phyloP scores from a whole-genome alignment of 495 filamentous ascomycete genomes.

The Penicillium pancosmium region DNA sequence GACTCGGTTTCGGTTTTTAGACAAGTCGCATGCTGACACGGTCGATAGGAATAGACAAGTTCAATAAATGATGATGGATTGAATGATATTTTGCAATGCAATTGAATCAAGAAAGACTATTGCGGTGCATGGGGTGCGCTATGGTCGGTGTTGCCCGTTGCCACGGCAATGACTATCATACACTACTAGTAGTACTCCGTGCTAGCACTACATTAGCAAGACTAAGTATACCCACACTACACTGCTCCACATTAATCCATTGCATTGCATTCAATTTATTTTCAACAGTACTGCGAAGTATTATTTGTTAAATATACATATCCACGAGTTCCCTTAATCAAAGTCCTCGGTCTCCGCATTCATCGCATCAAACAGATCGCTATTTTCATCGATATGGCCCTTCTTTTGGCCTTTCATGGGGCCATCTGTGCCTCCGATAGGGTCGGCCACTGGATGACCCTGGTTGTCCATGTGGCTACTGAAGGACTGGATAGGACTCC shows the following conservation, averaged over 20 bases:
- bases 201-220: no score
- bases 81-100: slow-evolving; percentile 3
- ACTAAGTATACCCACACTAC: not conserved
- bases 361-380: slow-evolving; percentile 34
- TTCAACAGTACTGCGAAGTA: not conserved
- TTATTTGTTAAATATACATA: not conserved
- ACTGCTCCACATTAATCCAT: not conserved
- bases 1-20: no score
- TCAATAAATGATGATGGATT: slow-evolving; percentile 6
- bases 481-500: slow-evolving; percentile 33
- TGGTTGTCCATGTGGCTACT: slow-evolving; percentile 30
- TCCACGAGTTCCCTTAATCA: slow-evolving; percentile 23
- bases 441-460: slow-evolving; percentile 42
- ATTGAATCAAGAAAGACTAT: not conserved
- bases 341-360: slow-evolving; percentile 38
- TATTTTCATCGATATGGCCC: slow-evolving; percentile 22
- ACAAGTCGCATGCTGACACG: slow-evolving; percentile 4
- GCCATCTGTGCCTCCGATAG: slow-evolving; percentile 19
- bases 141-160: slow-evolving; percentile 11
- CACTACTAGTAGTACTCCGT: not conserved
- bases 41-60: not conserved
- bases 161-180: slow-evolving; percentile 11
- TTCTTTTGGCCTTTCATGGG: slow-evolving; percentile 21
- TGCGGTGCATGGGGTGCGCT: slow-evolving; percentile 6
- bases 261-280: not conserved